Base-by-base conservation (phyloP, 495 filamentous ascomycete genomes). In the Aspergillus incahuasiensis region DNA sequence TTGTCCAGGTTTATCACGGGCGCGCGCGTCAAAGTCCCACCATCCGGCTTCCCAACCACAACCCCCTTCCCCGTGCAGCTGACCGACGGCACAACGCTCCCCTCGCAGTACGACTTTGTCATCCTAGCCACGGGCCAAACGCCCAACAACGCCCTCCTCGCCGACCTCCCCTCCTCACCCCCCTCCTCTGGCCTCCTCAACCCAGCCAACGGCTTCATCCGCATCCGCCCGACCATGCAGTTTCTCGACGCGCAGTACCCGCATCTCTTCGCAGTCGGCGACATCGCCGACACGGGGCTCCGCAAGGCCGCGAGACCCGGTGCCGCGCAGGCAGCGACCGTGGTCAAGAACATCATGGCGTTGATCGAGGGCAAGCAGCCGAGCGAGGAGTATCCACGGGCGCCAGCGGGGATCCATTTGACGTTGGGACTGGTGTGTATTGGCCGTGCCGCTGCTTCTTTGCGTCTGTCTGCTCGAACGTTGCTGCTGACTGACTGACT, bases 241-340 rank as follows among this genome's bases (percentile, higher is more conserved):
- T 71, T 87, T 42, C 50, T 64, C 1, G 76, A 81, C 59, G 62
- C 66, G 5, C 52, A 70, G n/a, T 69, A 77, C 35, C 65, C 74
- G 0, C 72, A 82, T 44, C 59, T 87, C 2, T 87, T 82, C 54
- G 80, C 76, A 0, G 72, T 83, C 11, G 84, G 84, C 1, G 84
- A 87, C 57, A 83, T 87, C 20, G 82, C 82, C 6, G 78, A 82
- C 42, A 82, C 81, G 0, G 75, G 77, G 15, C 76, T 77, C 1
- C 76, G 77, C 35, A 82, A 79, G 45, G 83, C 80, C 48, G 79
- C 79, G 13, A 68, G 82, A 13, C 79, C 81, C 0, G 76, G 74
- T 1, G 60, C 70, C 6, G 68, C 70, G 12, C 84, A 87, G 61
- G 78, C 80, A 5, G 70, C 63, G 4, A 64, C 81, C 5, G 81